Conservation (phyloP, 345 rosid species). For the Brassica carinata region DNA sequence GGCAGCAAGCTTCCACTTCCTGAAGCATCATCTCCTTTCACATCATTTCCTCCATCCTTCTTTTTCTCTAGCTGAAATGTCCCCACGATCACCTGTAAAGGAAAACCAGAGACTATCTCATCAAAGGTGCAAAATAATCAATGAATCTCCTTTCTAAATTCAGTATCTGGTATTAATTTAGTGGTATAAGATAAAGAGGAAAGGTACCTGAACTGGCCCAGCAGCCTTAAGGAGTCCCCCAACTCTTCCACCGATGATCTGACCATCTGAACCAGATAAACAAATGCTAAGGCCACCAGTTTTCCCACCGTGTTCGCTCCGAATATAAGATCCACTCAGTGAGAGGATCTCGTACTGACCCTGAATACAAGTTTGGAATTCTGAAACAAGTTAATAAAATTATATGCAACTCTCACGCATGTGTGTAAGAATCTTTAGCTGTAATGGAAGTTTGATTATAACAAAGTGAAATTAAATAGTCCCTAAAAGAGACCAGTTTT, state of each 20-base stretch:
- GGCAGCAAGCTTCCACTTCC: constrained; percentile 53
- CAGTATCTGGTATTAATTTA: neutral
- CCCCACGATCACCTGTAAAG: constrained; percentile 66
- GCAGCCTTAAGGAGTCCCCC: constrained; percentile 83
- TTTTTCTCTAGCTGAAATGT: constrained; percentile 59
- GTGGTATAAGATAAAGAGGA: neutral
- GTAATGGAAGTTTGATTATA: neutral
- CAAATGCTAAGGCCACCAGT: constrained; percentile 88
- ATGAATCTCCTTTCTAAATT: neutral
- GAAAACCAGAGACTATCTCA: constrained; percentile 3
- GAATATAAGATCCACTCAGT: constrained; percentile 80
- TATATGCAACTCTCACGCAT: constrained; percentile 24
- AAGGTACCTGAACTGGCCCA: constrained; percentile 85
- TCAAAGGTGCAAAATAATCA: neutral
- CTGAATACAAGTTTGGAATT: constrained; percentile 45
- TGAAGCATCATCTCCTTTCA: constrained; percentile 57
- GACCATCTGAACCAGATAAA: constrained; percentile 70
- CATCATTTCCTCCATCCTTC: constrained; percentile 48
- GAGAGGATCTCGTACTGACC: constrained; percentile 88
- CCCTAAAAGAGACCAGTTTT: neutral
- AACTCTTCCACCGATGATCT: constrained; percentile 91
- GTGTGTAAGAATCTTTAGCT: constrained; percentile 10
- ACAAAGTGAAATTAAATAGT: constrained; percentile 1
- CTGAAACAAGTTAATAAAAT: constrained; percentile 19
- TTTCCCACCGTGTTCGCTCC: constrained; percentile 72